Conservation (phyloP, 2,329 filamentous ascomycete species). For the Venturiaceae sp. region DNA sequence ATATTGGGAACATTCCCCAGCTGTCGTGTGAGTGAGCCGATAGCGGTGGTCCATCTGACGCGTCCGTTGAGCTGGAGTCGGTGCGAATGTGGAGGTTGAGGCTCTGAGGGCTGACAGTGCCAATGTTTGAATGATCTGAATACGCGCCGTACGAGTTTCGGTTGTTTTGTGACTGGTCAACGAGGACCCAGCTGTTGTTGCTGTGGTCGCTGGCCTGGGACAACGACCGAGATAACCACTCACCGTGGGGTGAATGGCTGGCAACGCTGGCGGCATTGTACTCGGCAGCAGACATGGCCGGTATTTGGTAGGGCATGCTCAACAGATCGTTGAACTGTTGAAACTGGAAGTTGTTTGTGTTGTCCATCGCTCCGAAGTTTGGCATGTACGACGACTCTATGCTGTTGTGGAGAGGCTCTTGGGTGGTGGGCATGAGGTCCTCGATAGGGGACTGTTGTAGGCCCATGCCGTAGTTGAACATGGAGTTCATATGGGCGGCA, state of each 20-base stretch:
- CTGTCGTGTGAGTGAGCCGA: slow-evolving; percentile 59
- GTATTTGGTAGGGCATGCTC: slow-evolving; percentile 16
- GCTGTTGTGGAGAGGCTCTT: slow-evolving; percentile 25
- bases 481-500: not conserved
- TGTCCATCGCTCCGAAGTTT: slow-evolving; percentile 37
- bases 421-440: slow-evolving; percentile 32
- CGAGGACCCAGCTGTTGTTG: slow-evolving; percentile 80
- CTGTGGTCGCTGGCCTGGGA: slow-evolving; percentile 71
- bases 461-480: slow-evolving; percentile 13
- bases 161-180: slow-evolving; percentile 45
- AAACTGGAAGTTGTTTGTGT: slow-evolving; percentile 21
- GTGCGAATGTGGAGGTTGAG: slow-evolving; percentile 80
- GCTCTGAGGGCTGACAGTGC: slow-evolving; percentile 80
- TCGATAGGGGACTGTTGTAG: slow-evolving; percentile 37
- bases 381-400: slow-evolving; percentile 31
- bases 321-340: slow-evolving; percentile 17
- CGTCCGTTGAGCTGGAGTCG: slow-evolving; percentile 74
- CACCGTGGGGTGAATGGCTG: slow-evolving; percentile 63
- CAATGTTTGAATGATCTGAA: slow-evolving; percentile 38
- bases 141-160: slow-evolving; percentile 56
- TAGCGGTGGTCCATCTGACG: slow-evolving; percentile 49
- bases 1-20: slow-evolving; percentile 67
- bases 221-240: slow-evolving; percentile 74
- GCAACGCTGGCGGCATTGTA: slow-evolving; percentile 27
- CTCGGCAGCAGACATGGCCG: slow-evolving; percentile 23